Base-by-base conservation (phyloP, 352 stramenopile genomes). In the Pythium brachiatum region DNA sequence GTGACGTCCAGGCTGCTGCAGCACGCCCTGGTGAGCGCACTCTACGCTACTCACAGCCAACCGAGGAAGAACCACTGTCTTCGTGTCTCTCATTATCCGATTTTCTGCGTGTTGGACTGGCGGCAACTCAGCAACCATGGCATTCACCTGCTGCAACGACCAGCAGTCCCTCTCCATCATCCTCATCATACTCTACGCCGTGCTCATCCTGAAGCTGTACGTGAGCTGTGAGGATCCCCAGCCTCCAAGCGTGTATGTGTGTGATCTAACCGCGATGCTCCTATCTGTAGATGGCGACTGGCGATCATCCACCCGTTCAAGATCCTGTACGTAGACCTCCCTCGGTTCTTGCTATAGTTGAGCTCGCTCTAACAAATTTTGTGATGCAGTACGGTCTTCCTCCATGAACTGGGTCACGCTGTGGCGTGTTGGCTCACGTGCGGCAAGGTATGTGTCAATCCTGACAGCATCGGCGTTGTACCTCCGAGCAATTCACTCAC, bases 191-290 rank as follows among this genome's bases (percentile, higher is more conserved):
- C 80, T 72, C 68, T 96, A 96, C 78, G 74, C 83, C 9, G 47
- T 96, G 56, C 69, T 82, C 62, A 96, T 96, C 73, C 90, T 95
- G 64, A 95, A 95, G 66, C 76, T 95, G 83, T 94, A 57, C 57
- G 73, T 53, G 26, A 7, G 18, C 15, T n/a, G n/a, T n/a, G n/a
- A n/a, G n/a, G n/a, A n/a, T n/a, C n/a, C n/a, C n/a, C n/a, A n/a
- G n/a, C n/a, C n/a, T n/a, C n/a, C n/a, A n/a, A n/a, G n/a, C n/a
- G n/a, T n/a, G 6, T 18, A 15, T 26, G 18, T 3, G 7, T 20
- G n/a, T 7, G 20, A 8, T 15, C 21, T 48, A 16, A 53, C 27
- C 12, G 8, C 21, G 5, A 9, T 53, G 7, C 12, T n/a, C 41
- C 23, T 18, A 3, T 47, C 16, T 86, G 34, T 69, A 92, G 82